Conservation (phyloP, 257 asterid genomes). For the Handroanthus guayacan region DNA sequence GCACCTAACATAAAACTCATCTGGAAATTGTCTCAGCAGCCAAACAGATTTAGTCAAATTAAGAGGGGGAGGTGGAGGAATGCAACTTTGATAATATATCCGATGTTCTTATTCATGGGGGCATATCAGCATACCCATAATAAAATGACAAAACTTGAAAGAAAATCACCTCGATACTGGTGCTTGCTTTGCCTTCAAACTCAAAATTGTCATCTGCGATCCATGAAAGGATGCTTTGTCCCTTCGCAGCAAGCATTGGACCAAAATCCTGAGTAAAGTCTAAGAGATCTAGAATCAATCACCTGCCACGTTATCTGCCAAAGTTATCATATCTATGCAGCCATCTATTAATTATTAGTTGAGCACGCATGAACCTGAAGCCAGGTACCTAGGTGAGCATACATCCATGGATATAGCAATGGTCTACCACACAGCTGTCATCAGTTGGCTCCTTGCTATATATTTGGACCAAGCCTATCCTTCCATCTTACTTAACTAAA, state of each 20-base stretch:
- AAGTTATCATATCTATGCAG: constrained; percentile 17
- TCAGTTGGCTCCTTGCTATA: not conserved
- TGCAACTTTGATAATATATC: not conserved
- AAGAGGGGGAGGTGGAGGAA: no score
- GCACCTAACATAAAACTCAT: not conserved
- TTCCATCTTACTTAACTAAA: not conserved
- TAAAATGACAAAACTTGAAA: not conserved
- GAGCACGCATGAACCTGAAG: constrained; percentile 1
- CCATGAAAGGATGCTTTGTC: constrained; percentile 73
- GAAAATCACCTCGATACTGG: constrained; percentile 64
- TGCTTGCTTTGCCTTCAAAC: constrained; percentile 61
- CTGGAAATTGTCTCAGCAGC: not conserved
- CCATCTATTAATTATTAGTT: not conserved
- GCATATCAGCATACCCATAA: not conserved
- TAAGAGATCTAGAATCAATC: constrained; percentile 47
- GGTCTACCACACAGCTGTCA: not conserved
- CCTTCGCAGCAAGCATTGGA: constrained; percentile 72
- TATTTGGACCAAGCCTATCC: not conserved
- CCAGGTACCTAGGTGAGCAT: not conserved
- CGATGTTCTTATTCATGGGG: not conserved
- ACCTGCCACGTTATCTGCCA: constrained; percentile 20
- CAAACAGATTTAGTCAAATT: not conserved
- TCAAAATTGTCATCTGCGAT: constrained; percentile 71
- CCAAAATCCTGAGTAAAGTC: constrained; percentile 71
- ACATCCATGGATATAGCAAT: not conserved